phyloP scores from a whole-genome alignment of 768 basidiomycete genomes.

The Tricholoma sp. region DNA sequence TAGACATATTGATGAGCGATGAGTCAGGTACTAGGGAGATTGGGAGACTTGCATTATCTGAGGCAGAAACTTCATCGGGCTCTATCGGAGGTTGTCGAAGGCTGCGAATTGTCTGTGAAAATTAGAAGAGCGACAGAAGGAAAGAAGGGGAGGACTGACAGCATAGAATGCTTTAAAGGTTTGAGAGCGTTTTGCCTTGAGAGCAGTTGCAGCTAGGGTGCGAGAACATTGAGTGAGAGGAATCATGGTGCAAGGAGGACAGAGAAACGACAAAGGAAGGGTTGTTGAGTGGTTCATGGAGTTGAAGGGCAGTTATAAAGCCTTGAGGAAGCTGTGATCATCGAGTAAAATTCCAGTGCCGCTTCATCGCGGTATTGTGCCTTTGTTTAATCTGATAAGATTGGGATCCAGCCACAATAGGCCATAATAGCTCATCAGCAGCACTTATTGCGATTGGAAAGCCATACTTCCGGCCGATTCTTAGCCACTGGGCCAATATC shows the following conservation, averaged over 20 bases:
- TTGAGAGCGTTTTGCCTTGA: conserved; percentile 31
- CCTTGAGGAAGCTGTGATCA: conserved; percentile 12
- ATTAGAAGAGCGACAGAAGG: conserved; percentile 9
- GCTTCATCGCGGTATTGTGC: conserved; percentile 12
- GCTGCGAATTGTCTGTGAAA: conserved; percentile 37
- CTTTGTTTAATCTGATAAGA: conserved; percentile 27
- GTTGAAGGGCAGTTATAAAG: conserved; percentile 27
- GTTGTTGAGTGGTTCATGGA: conserved; percentile 25
- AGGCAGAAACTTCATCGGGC: conserved; percentile 33
- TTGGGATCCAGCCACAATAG: no score
- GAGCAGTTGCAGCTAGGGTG: conserved; percentile 25
- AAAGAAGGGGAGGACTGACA: conserved; percentile 30
- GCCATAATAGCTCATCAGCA: background rate
- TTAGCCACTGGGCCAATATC: background rate
- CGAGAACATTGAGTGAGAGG: conserved; percentile 29
- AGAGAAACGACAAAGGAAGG: conserved; percentile 8
- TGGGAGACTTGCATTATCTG: conserved; percentile 44
- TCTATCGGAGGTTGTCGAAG: conserved; percentile 30
- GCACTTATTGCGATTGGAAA: conserved; percentile 6
- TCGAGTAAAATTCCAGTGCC: conserved; percentile 8
- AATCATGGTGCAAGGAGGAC: conserved; percentile 26
- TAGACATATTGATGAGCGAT: conserved; percentile 27
- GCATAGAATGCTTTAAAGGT: conserved; percentile 52
- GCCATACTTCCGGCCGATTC: background rate
- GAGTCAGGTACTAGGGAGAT: conserved; percentile 6